Evolutionary conservation across 805 yeast genomes (phyloP), one percentile per base, ranked within the genome.

Genomic region (Teunomyces pallodes): DNA sequence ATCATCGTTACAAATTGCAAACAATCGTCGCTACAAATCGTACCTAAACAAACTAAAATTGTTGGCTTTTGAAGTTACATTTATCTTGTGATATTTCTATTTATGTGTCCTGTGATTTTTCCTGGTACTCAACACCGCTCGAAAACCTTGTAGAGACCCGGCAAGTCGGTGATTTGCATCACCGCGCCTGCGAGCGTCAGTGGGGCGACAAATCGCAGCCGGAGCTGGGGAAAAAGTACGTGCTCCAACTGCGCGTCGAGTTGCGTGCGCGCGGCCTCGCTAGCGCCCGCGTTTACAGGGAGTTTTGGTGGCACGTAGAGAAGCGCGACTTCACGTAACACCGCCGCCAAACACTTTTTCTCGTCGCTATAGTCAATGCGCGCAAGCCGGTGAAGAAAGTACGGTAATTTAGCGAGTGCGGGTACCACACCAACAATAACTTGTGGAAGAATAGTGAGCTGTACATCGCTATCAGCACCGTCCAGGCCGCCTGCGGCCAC

Each of bases 61-160:
- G 7, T 13, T 32, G 4, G 13, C 14, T 9, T 13, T 7, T n/a
- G 8, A 31, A 4, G 17, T 32, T 32, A 32, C 17, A 32, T 13
- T 13, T 8, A 14, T 9, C n/a, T 32, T 13, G 9, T 32, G 17
- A 32, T 16, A 32, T 32, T 14, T 20, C 2, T 20, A 20, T 20
- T 20, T 20, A 20, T 20, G 4, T 20, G 24, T 20, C 24, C 24
- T 20, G 5, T 20, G 24, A 20, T 20, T 20, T 20, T 20, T 20
- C 24, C 24, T 20, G 24, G 24, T 20, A 20, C 24, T 20, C 57
- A 87, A 59, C 99, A 94, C 62, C 99, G 76, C 69, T 94, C 99
- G 72, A 94, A 94, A 4, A 95, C 96, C 58, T 77, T 81, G 66
- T 94, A 94, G 48, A 94, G 70, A 0, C 96, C 96, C 1, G 98